Evolutionary conservation across 805 yeast genomes (phyloP).

Genomic region (Myxozyma kluyveri): DNA sequence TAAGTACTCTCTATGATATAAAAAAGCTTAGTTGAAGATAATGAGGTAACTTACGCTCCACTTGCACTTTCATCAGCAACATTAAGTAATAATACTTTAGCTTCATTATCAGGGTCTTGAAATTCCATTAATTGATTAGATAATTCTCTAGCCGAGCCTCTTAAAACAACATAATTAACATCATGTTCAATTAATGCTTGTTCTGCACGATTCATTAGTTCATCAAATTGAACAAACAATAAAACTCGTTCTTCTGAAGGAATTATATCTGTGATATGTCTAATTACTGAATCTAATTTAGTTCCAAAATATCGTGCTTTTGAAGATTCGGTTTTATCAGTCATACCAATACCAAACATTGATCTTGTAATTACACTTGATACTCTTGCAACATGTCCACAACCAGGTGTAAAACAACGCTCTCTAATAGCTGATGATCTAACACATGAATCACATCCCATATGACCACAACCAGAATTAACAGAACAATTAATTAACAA

Average conservation of each 20-base stretch:
- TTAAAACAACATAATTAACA: slow-evolving; percentile 1
- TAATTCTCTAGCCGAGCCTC: slow-evolving; percentile 5
- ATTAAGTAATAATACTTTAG: slow-evolving; percentile 9
- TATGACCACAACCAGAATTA: slow-evolving; percentile 12
- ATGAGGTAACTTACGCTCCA: slow-evolving; percentile 10
- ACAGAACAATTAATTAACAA: neutral
- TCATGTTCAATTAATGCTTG: slow-evolving; percentile 1
- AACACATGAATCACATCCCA: slow-evolving; percentile 11
- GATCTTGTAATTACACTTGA: slow-evolving; percentile 1
- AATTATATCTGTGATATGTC: neutral
- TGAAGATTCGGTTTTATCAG: neutral
- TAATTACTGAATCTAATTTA: slow-evolving; percentile 5
- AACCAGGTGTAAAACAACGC: slow-evolving; percentile 2
- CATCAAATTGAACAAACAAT: slow-evolving; percentile 13
- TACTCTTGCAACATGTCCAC: neutral
- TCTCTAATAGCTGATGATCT: neutral
- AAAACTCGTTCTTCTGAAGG: slow-evolving; percentile 8
- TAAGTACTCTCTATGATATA: neutral
- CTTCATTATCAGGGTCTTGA: neutral
- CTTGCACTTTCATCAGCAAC: slow-evolving; percentile 18
- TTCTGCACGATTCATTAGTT: slow-evolving; percentile 6
- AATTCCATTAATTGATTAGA: slow-evolving; percentile 2
- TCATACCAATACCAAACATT: neutral
- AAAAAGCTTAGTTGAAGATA: neutral
- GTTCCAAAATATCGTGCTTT: slow-evolving; percentile 4